A percentile compares a stretch with the other conserved stretches of the same genome.
These are phyloP conservation scores for Xylariaceae sp. DNA, from an alignment of 2,329 filamentous ascomycete genomes.

Conservation along the genomic window DNA sequence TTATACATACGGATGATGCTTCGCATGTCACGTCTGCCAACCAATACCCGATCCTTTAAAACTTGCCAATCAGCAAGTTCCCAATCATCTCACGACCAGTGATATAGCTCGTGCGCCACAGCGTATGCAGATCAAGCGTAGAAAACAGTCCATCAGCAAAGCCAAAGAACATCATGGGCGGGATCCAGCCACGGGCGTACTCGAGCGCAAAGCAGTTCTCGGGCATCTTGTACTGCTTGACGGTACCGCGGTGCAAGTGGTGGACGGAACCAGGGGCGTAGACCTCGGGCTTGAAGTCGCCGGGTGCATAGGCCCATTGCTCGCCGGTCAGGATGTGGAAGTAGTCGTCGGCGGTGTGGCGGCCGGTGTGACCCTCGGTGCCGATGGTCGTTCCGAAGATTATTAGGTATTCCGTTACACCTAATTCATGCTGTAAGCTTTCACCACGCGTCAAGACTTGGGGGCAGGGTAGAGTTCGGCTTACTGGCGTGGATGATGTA, in stretches of 20 bases:
- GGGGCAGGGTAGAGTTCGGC: slow-evolving; percentile 28
- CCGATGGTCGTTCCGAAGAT: slow-evolving; percentile 81
- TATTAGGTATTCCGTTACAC: slow-evolving; percentile 85
- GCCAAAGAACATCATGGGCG: slow-evolving; percentile 87
- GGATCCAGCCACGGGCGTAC: slow-evolving; percentile 86
- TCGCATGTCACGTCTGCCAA: no score
- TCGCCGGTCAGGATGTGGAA: slow-evolving; percentile 84
- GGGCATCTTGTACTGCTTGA: slow-evolving; percentile 83
- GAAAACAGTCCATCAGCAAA: slow-evolving; percentile 77
- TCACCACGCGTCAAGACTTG: no score
- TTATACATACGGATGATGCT: no score
- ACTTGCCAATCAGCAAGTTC: slow-evolving; percentile 70
- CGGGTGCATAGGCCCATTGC: slow-evolving; percentile 72
- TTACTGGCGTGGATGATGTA: slow-evolving; percentile 82
- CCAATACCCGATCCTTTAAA: slow-evolving; percentile 45
- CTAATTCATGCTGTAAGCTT: slow-evolving; percentile 32
- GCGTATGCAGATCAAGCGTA: slow-evolving; percentile 80
- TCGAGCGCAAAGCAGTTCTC: slow-evolving; percentile 76
- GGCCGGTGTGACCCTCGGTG: slow-evolving; percentile 83
- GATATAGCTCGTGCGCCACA: slow-evolving; percentile 74
- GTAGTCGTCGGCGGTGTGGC: slow-evolving; percentile 91
- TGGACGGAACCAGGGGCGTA: slow-evolving; percentile 70
- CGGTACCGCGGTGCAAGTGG: slow-evolving; percentile 66
- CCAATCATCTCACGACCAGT: slow-evolving; percentile 74
- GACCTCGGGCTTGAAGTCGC: slow-evolving; percentile 64